phyloP scores from a whole-genome alignment of 352 stramenopile genomes.

The Globisporangium solare region DNA sequence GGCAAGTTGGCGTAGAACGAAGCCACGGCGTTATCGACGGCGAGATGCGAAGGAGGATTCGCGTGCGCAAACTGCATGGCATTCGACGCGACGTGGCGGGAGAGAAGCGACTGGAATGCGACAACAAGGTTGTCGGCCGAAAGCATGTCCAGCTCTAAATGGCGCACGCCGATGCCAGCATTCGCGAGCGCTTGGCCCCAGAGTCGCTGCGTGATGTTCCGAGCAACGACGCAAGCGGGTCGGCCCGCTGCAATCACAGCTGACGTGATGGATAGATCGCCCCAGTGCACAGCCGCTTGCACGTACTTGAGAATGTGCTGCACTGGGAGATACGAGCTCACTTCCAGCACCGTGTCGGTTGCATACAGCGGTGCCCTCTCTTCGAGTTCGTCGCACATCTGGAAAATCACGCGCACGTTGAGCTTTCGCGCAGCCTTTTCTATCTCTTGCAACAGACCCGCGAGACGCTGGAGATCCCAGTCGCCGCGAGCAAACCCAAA shows the following conservation, averaged over 20 bases:
- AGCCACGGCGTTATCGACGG: slow-evolving; percentile 43
- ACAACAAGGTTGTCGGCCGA: slow-evolving; percentile 30
- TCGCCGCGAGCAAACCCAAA: slow-evolving; percentile 47
- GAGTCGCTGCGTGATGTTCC: slow-evolving; percentile 24
- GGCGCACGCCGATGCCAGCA: slow-evolving; percentile 27
- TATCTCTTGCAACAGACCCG: slow-evolving; percentile 37
- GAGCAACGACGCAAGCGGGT: too few species aligned
- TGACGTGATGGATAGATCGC: too few species aligned
- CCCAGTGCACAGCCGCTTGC: too few species aligned
- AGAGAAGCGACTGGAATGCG: slow-evolving; percentile 34
- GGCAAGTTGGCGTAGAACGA: slow-evolving; percentile 66
- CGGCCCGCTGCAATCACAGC: too few species aligned
- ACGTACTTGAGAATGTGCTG: too few species aligned
- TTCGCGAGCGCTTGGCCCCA: slow-evolving; percentile 50
- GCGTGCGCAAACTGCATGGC: slow-evolving; percentile 34
- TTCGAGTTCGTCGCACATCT: slow-evolving; percentile 34
- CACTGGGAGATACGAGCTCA: slow-evolving; percentile 18
- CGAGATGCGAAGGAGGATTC: slow-evolving; percentile 28
- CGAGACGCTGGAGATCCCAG: slow-evolving; percentile 32
- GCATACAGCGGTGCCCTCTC: slow-evolving; percentile 19
- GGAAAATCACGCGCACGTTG: slow-evolving; percentile 55
- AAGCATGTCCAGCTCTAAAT: slow-evolving; percentile 40
- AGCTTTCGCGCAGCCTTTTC: slow-evolving; percentile 32
- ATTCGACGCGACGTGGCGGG: slow-evolving; percentile 25
- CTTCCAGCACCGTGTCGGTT: slow-evolving; percentile 39